Percentiles rank a stretch among this genome's conserved stretches.
These are phyloP conservation scores for Bipolaris sorokiniana DNA, from an alignment of 2,329 filamentous ascomycete species.

Conservation along the genomic window DNA sequence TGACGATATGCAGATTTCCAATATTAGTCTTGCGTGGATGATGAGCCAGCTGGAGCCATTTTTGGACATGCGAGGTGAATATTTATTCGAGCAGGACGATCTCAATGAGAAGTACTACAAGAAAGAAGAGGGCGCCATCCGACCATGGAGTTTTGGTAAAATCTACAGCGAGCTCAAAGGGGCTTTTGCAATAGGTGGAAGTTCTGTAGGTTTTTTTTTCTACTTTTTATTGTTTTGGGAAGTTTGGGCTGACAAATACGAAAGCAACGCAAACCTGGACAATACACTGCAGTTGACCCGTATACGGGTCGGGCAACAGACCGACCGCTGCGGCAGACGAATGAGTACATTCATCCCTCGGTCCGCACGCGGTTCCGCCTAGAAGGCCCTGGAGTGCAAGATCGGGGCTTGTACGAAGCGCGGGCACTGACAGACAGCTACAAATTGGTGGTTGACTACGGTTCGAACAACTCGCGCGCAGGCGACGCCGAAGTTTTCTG, in stretches of 20 bases:
- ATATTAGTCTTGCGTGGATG: slow-evolving; percentile 64
- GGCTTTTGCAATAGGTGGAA: slow-evolving; percentile 56
- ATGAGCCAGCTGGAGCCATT: slow-evolving; percentile 59
- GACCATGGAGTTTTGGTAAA: slow-evolving; percentile 57
- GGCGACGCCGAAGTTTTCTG: slow-evolving; percentile 52
- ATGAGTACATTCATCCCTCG: slow-evolving; percentile 60
- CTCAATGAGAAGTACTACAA: slow-evolving; percentile 55
- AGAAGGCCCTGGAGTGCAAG: slow-evolving; percentile 54
- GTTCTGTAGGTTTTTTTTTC: slow-evolving; percentile 33
- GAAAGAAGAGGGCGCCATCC: slow-evolving; percentile 46
- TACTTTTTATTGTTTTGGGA: background rate
- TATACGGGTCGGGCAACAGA: slow-evolving; percentile 50
- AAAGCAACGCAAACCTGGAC: slow-evolving; percentile 54
- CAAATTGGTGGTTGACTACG: slow-evolving; percentile 55
- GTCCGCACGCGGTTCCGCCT: slow-evolving; percentile 55
- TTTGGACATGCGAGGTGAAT: slow-evolving; percentile 56
- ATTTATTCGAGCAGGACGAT: slow-evolving; percentile 56
- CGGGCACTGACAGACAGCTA: slow-evolving; percentile 55
- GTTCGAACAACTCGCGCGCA: slow-evolving; percentile 29
- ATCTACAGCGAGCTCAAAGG: slow-evolving; percentile 56
- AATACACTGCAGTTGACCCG: slow-evolving; percentile 56
- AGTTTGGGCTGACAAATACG: slow-evolving; percentile 15
- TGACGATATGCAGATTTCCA: slow-evolving; percentile 53
- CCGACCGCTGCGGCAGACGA: slow-evolving; percentile 55
- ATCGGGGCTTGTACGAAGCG: slow-evolving; percentile 54